A percentile compares a stretch with the other conserved stretches of the same genome.
Conservation (phyloP, 2,329 filamentous ascomycete genomes). For the Chaetomiaceae sp. region DNA sequence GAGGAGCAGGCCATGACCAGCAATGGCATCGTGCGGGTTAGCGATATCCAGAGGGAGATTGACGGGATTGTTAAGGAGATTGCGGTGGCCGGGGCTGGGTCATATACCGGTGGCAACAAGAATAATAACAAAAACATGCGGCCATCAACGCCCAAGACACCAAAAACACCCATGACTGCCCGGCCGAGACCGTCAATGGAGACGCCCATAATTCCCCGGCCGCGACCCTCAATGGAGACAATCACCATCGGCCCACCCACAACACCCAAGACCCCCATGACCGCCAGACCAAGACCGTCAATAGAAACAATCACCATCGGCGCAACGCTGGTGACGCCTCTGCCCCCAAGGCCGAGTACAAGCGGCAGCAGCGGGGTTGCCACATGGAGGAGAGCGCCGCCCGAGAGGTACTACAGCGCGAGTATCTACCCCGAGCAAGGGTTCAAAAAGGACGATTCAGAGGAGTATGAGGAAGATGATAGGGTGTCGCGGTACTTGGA, state of each 20-base stretch:
- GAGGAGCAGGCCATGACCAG: conserved; percentile 35
- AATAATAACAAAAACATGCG: neutral
- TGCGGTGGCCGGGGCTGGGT: conserved; percentile 22
- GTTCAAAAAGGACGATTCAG: conserved; percentile 12
- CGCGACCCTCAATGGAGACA: no score
- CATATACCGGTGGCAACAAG: conserved; percentile 15
- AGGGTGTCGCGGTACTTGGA: conserved; percentile 29
- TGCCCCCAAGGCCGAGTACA: conserved; percentile 12
- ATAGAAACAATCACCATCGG: conserved; percentile 15
- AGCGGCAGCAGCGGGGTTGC: conserved; percentile 7
- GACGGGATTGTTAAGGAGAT: conserved; percentile 31
- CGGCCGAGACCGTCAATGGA: conserved; percentile 4
- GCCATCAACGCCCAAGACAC: neutral
- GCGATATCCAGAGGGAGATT: conserved; percentile 31
- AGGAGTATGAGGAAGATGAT: conserved; percentile 27
- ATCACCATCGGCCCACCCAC: no score
- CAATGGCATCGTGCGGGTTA: conserved; percentile 34
- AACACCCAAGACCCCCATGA: neutral
- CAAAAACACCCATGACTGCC: neutral
- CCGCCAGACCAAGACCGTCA: conserved; percentile 2
- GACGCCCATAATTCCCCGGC: no score
- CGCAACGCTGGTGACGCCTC: conserved; percentile 1
- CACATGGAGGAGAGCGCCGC: conserved; percentile 13
- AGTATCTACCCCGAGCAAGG: conserved; percentile 26
- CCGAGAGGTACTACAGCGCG: conserved; percentile 28